Evolutionary conservation across 768 basidiomycete species (phyloP).

Genomic region (Tylopilus subfusipes): DNA sequence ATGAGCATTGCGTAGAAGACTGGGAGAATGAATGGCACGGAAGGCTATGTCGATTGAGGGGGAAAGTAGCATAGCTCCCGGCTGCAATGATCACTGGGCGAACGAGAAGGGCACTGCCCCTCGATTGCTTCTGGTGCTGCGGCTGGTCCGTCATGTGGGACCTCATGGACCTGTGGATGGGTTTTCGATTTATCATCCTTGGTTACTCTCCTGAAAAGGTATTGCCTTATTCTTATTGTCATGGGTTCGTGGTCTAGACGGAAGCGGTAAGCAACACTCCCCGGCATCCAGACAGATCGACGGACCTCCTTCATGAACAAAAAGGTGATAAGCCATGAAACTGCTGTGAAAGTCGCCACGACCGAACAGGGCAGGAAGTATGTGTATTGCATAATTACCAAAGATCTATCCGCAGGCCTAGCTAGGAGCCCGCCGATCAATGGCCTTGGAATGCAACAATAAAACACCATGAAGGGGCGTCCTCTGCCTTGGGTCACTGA

Average conservation of each 20-base stretch:
- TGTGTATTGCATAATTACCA: slow-evolving; percentile 52
- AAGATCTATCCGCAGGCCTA: slow-evolving; percentile 63
- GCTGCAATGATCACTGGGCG: slow-evolving; percentile 54
- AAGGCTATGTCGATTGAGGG: slow-evolving; percentile 64
- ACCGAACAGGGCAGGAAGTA: slow-evolving; percentile 73
- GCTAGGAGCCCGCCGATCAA: slow-evolving; percentile 67
- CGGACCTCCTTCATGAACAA: slow-evolving; percentile 55
- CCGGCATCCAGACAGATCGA: not conserved
- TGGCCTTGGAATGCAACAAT: slow-evolving; percentile 51
- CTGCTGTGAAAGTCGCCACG: slow-evolving; percentile 48
- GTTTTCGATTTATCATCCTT: not conserved
- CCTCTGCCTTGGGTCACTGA: slow-evolving; percentile 25
- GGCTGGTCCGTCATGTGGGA: not conserved
- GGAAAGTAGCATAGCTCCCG: slow-evolving; percentile 56
- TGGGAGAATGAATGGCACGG: slow-evolving; percentile 42
- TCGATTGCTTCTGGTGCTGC: not conserved
- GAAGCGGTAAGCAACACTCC: not conserved
- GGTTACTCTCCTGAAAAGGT: slow-evolving; percentile 7
- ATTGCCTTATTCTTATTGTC: slow-evolving; percentile 14
- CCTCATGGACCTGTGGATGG: not conserved
- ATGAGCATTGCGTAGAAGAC: slow-evolving; percentile 32
- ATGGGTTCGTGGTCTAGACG: slow-evolving; percentile 14
- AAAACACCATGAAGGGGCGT: slow-evolving; percentile 68
- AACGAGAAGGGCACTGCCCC: slow-evolving; percentile 41
- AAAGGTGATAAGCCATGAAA: slow-evolving; percentile 48